Evolutionary conservation across 345 rosid genomes (phyloP).

Genomic region (Murraya paniculata): DNA sequence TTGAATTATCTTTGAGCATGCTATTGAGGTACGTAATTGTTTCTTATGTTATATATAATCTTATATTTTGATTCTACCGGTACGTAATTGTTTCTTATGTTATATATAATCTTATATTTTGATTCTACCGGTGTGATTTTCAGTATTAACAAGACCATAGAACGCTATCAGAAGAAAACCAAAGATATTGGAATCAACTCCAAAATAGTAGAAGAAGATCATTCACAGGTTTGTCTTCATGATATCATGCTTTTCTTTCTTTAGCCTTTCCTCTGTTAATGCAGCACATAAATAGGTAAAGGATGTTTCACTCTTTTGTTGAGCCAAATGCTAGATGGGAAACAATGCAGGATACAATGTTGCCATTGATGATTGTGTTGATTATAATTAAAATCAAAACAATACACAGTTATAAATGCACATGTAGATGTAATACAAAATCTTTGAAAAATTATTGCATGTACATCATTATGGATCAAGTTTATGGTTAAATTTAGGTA

Average conservation of each 20-base stretch:
- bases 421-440: too few relatives aligned
- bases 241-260: neutral
- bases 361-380: too few relatives aligned
- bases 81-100: too few relatives aligned
- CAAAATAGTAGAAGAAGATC: constrained; percentile 27
- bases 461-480: too few relatives aligned
- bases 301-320: neutral
- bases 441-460: too few relatives aligned
- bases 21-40: too few relatives aligned
- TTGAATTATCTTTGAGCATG: too few relatives aligned
- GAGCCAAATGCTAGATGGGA: neutral
- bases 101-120: neutral
- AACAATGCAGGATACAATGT: too few relatives aligned
- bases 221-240: constrained; percentile 45
- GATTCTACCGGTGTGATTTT: neutral
- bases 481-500: too few relatives aligned
- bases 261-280: neutral
- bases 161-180: constrained; percentile 61
- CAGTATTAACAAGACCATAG: constrained; percentile 67
- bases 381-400: too few relatives aligned
- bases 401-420: too few relatives aligned
- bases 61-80: neutral
- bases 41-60: neutral
- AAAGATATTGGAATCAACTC: constrained; percentile 43
- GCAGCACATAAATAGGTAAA: neutral